These are phyloP conservation scores for Phyllosticta ampelicida DNA, from an alignment of 2,329 filamentous ascomycete species.

Conservation along the genomic window DNA sequence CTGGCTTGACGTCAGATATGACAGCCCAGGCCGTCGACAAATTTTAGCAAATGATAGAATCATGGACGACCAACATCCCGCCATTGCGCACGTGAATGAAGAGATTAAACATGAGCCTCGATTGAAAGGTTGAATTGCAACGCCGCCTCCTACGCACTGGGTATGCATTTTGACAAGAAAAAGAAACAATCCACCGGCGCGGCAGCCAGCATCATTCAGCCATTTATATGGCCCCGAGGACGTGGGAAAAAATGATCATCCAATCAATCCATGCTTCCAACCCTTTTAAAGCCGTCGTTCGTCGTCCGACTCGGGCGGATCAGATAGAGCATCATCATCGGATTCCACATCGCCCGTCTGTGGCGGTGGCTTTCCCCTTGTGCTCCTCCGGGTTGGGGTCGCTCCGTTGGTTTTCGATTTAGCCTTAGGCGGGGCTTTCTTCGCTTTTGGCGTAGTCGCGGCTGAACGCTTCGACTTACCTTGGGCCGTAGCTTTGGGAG, in stretches of 20 bases:
- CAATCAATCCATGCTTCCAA: not conserved
- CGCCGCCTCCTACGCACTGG: not conserved
- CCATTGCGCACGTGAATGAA: not conserved
- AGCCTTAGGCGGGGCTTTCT: conserved; percentile 9
- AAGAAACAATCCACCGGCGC: not conserved
- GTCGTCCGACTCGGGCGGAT: conserved; percentile 18
- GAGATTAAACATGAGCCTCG: not conserved
- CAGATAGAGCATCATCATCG: conserved; percentile 23
- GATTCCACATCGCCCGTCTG: conserved; percentile 9
- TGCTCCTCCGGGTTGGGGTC: conserved; percentile 12
- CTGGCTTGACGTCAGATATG: not conserved
- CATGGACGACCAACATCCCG: not conserved
- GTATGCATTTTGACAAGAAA: not conserved
- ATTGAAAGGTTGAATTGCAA: not conserved
- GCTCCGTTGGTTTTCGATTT: conserved; percentile 15
- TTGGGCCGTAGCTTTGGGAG: not conserved
- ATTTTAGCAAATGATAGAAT: not conserved
- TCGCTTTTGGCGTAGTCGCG: conserved; percentile 9
- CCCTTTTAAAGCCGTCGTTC: conserved; percentile 6
- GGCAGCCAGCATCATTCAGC: not conserved
- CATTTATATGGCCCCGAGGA: not conserved
- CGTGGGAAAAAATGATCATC: not conserved
- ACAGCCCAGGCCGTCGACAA: not conserved
- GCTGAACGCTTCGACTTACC: not conserved
- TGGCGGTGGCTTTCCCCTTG: conserved; percentile 2